A percentile compares a stretch with the other conserved stretches of the same genome.
These are phyloP conservation scores for Thraustochytrium striatum DNA, from an alignment of 352 stramenopile species.

Conservation along the genomic window DNA sequence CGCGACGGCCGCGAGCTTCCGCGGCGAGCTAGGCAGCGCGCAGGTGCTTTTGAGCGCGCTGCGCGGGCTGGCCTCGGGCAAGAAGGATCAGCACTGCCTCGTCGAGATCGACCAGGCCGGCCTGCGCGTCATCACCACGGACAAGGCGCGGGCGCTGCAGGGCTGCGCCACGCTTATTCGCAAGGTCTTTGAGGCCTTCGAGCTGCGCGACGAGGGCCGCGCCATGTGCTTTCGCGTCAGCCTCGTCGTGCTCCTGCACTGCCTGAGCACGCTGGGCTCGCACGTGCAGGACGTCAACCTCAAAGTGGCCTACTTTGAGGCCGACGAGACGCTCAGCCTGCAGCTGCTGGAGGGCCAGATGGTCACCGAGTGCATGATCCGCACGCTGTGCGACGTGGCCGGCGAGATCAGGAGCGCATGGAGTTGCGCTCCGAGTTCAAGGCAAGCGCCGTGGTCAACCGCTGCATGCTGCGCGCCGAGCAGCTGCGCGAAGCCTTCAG, in stretches of 20 bases:
- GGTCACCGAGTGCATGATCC: slow-evolving; percentile 42
- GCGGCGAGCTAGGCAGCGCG: slow-evolving; percentile 1
- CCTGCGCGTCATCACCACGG: slow-evolving; percentile 26
- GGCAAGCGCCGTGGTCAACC: not conserved
- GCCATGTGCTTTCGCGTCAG: slow-evolving; percentile 2
- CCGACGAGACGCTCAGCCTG: slow-evolving; percentile 19
- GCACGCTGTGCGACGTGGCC: slow-evolving; percentile 18
- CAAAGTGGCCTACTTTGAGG: slow-evolving; percentile 22
- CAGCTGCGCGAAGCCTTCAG: slow-evolving; percentile 33
- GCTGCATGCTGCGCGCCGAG: slow-evolving; percentile 6
- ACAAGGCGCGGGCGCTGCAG: slow-evolving; percentile 21
- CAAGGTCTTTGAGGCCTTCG: slow-evolving; percentile 33
- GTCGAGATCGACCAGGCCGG: slow-evolving; percentile 1
- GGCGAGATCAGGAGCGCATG: not conserved
- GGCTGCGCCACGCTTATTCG: slow-evolving; percentile 11
- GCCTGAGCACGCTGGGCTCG: slow-evolving; percentile 15
- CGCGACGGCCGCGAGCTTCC: slow-evolving; percentile 17
- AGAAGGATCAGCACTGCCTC: slow-evolving; percentile 38
- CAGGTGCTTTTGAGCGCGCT: slow-evolving; percentile 34
- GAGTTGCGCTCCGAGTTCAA: not conserved
- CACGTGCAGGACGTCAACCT: slow-evolving; percentile 20
- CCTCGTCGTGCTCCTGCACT: slow-evolving; percentile 31
- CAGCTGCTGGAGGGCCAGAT: slow-evolving; percentile 23
- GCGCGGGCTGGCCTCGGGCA: not conserved
- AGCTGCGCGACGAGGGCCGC: slow-evolving; percentile 15